Evolutionary conservation across 2,329 filamentous ascomycete species (phyloP), one percentile per base, ranked within the genome.

Genomic region (Arthroderma sp.): DNA sequence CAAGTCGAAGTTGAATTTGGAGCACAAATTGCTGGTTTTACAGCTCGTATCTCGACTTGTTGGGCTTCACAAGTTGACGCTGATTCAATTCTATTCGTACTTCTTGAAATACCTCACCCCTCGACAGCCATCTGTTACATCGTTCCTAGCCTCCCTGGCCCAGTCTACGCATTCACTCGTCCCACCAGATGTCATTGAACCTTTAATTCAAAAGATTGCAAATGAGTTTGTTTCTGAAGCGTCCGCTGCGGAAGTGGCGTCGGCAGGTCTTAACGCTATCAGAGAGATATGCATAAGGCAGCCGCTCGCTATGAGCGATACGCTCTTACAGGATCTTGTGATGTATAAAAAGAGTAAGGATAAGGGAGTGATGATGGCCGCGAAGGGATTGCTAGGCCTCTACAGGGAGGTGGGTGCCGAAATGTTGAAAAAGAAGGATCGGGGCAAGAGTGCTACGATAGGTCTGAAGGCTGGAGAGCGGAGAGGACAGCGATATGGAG

Each of bases 311-410:
- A 96, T 98, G 84, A 87, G 80, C 42, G 88, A 96, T 52, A 94
- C 88, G 0, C 68, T 98, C n/a, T 68, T 98, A 29, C 89, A 98
- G 62, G 91, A 98, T 70, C 68, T 98, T 43, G 87, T 96, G 6
- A 83, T 91, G 70, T 96, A 98, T 66, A 78, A 86, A 49, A 94
- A 93, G 71, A 94, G 86, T 60, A 98, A 98, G 61, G 91, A 98
- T 60, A 98, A 96, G 70, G 88, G 89, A 48, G 85, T 91, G n/a
- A 88, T 94, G 77, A 96, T 98, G 91, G 91, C 91, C 5, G 87
- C 89, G 9, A 89, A 91, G 62, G 89, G 91, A 51, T 70, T 98
- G 5, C 71, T 98, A 36, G 86, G 86, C 27, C 72, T 98, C 4
- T 98, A 94, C 69, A 75, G 91, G 54, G 88, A 96, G 58, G 83